phyloP scores from a whole-genome alignment of 192 early-diverging fungal genomes.

The Coemansia sp. region DNA sequence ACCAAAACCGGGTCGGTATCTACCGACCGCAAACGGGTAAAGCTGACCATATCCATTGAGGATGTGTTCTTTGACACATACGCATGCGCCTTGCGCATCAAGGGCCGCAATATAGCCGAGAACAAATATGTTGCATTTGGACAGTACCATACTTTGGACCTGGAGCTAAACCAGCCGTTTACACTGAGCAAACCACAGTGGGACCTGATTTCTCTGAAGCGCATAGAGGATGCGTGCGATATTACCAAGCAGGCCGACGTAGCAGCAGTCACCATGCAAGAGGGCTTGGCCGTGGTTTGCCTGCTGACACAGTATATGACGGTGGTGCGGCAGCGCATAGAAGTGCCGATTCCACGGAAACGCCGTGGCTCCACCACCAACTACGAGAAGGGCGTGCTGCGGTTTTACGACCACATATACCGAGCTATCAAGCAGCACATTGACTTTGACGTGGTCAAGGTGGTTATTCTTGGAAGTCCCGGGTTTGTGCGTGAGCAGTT shows the following conservation, averaged over 20 bases:
- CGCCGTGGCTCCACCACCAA: constrained; percentile 84
- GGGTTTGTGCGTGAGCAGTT: constrained; percentile 91
- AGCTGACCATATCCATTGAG: constrained; percentile 80
- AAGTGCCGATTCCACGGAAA: constrained; percentile 88
- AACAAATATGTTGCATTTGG: constrained; percentile 91
- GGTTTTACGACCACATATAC: constrained; percentile 91
- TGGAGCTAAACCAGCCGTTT: constrained; percentile 86
- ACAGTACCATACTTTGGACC: constrained; percentile 90
- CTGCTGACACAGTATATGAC: constrained; percentile 95
- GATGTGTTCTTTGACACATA: constrained; percentile 89
- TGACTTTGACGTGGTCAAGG: constrained; percentile 92
- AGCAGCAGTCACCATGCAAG: constrained; percentile 86
- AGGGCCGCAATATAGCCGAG: constrained; percentile 81
- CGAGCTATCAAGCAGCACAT: constrained; percentile 84
- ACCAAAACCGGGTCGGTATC: constrained; percentile 83
- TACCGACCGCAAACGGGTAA: constrained; percentile 75
- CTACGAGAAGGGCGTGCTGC: constrained; percentile 83
- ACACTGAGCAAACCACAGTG: constrained; percentile 86
- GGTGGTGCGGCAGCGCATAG: constrained; percentile 89
- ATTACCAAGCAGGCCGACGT: constrained; percentile 86
- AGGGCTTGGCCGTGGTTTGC: constrained; percentile 89
- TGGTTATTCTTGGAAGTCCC: constrained; percentile 93
- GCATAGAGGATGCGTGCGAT: constrained; percentile 87
- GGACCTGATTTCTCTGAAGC: constrained; percentile 90
- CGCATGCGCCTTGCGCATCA: constrained; percentile 79